Evolutionary conservation across 371 early-diverging fungal species (phyloP).

Genomic region (Choanephora cucurbitarum): DNA sequence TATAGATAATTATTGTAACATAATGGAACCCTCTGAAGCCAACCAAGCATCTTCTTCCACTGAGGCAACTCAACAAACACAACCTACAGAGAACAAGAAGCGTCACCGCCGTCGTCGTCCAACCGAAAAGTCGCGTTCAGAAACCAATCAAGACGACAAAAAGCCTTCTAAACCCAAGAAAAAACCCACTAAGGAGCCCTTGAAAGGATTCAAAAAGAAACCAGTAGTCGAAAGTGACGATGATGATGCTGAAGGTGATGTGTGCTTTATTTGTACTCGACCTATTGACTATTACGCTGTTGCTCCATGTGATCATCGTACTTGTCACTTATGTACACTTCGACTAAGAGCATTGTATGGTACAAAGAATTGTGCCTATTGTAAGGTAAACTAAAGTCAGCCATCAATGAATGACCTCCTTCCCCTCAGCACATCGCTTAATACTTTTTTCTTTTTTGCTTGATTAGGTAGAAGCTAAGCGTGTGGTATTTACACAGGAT

Average conservation of each 20-base stretch:
- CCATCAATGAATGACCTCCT: neutral
- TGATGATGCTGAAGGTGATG: constrained; percentile 46
- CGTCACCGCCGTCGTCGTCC: constrained; percentile 7
- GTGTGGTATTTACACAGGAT: constrained; percentile 61
- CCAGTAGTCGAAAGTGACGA: constrained; percentile 24
- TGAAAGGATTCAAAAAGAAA: constrained; percentile 11
- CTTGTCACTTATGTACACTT: constrained; percentile 90
- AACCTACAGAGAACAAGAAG: constrained; percentile 1
- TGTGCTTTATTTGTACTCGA: constrained; percentile 93
- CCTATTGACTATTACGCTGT: constrained; percentile 80
- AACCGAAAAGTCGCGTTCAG: constrained; percentile 1
- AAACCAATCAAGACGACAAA: constrained; percentile 1
- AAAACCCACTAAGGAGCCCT: neutral
- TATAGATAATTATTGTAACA: neutral
- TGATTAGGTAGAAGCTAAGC: constrained; percentile 20
- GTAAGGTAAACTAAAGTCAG: constrained; percentile 70
- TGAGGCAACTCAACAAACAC: neutral
- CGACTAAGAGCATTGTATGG: constrained; percentile 89
- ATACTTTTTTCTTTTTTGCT: neutral
- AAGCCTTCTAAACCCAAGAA: constrained; percentile 1
- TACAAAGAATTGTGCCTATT: constrained; percentile 82
- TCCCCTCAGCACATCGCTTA: too few species aligned
- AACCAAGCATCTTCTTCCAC: constrained; percentile 4
- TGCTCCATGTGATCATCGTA: constrained; percentile 88
- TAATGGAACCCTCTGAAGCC: neutral